These are phyloP conservation scores for Verticillium dahliae DNA, from an alignment of 2,329 filamentous ascomycete genomes.

Conservation along the genomic window DNA sequence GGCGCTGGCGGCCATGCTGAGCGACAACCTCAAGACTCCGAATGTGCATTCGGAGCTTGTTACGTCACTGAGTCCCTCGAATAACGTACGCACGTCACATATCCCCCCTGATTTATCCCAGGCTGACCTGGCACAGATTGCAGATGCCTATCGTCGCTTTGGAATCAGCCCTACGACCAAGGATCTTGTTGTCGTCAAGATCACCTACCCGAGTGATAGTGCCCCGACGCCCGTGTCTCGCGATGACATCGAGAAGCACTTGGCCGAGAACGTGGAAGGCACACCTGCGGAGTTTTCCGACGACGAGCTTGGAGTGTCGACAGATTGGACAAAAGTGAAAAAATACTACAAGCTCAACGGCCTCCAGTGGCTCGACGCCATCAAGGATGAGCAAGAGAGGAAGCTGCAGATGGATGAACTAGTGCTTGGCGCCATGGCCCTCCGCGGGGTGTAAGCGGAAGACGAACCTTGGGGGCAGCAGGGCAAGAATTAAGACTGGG, in stretches of 20 bases:
- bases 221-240: conserved; percentile 35
- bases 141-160: conserved; percentile 84
- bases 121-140: conserved; percentile 53
- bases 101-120: background rate
- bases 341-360: conserved; percentile 83
- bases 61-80: conserved; percentile 70
- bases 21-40: conserved; percentile 62
- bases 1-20: conserved; percentile 61
- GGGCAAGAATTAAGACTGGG: too few species aligned
- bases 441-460: conserved; percentile 45
- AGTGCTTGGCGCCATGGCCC: conserved; percentile 70
- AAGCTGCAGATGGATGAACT: conserved; percentile 58
- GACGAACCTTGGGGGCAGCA: too few species aligned
- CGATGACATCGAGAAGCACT: conserved; percentile 49
- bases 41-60: conserved; percentile 90
- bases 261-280: conserved; percentile 57
- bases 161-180: conserved; percentile 69
- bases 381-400: conserved; percentile 35
- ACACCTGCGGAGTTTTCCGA: conserved; percentile 54
- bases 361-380: conserved; percentile 40
- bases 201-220: conserved; percentile 46
- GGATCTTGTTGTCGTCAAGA: conserved; percentile 73
- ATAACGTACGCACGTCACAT: conserved; percentile 54
- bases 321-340: conserved; percentile 63
- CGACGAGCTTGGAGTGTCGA: conserved; percentile 47